A percentile compares a stretch with the other conserved stretches of the same genome.
Evolutionary conservation across 345 rosid species (phyloP).

Genomic region (Eucalyptus brandiana): DNA sequence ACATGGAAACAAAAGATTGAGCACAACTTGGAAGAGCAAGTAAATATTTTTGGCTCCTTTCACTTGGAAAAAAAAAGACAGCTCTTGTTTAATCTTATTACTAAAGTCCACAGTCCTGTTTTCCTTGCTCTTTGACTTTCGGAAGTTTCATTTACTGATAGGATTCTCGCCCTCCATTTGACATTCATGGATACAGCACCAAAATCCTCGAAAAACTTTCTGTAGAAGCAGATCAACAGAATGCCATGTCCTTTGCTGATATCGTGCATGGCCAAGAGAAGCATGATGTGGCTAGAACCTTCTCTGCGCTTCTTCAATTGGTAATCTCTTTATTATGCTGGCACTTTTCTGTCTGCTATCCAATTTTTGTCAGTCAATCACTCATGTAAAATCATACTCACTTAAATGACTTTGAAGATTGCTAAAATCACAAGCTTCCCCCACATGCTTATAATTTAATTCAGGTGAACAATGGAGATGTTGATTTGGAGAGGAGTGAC

Average conservation of each 20-base stretch:
- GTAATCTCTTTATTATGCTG: constrained; percentile 16
- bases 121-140: background rate
- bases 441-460: background rate
- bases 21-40: constrained; percentile 87
- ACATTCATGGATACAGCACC: constrained; percentile 79
- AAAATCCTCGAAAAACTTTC: constrained; percentile 54
- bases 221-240: constrained; percentile 18
- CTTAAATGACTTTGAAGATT: background rate
- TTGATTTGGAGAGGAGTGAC: constrained; percentile 48
- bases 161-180: constrained; percentile 87
- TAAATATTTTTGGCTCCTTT: constrained; percentile 4
- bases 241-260: constrained; percentile 40
- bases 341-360: background rate
- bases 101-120: background rate
- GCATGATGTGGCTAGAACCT: constrained; percentile 84
- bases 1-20: constrained; percentile 95
- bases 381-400: background rate
- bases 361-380: background rate
- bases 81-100: background rate
- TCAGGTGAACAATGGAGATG: constrained; percentile 92
- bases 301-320: constrained; percentile 96
- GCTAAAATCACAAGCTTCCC: background rate
- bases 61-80: background rate
- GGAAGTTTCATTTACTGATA: constrained; percentile 9
- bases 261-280: constrained; percentile 66